phyloP scores from a whole-genome alignment of 768 basidiomycete genomes.

The Crucibulum laeve region DNA sequence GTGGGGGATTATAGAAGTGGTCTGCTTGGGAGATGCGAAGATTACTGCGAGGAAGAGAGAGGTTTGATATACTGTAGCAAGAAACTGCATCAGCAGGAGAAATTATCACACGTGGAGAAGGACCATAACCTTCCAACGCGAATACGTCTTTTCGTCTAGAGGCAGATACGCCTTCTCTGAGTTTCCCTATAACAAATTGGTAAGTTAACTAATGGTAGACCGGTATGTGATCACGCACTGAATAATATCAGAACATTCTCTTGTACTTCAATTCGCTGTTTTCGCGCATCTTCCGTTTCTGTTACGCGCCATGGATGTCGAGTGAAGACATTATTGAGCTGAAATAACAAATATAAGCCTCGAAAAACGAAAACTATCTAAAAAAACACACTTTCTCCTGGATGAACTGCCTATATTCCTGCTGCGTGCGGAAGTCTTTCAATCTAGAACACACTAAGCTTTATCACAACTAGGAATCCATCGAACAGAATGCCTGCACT shows the following conservation, averaged over 20 bases:
- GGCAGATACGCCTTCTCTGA: constrained; percentile 69
- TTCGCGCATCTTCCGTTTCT: constrained; percentile 28
- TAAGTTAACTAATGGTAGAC: constrained; percentile 1
- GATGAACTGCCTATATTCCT: constrained; percentile 64
- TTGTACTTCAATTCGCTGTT: constrained; percentile 47
- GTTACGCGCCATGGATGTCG: constrained; percentile 22
- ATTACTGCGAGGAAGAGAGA: constrained; percentile 63
- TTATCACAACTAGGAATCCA: constrained; percentile 19
- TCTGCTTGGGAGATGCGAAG: constrained; percentile 60
- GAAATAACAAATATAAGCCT: neutral
- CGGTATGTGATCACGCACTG: constrained; percentile 28
- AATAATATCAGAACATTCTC: constrained; percentile 73
- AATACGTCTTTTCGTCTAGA: constrained; percentile 57
- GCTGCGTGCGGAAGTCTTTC: constrained; percentile 54
- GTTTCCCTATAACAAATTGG: constrained; percentile 47
- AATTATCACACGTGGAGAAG: neutral
- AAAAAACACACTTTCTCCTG: constrained; percentile 51
- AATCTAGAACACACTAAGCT: constrained; percentile 44
- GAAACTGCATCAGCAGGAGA: neutral
- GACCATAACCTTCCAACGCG: constrained; percentile 55
- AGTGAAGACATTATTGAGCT: constrained; percentile 50
- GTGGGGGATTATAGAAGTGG: constrained; percentile 55
- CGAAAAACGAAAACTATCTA: neutral
- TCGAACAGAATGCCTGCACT: constrained; percentile 23
- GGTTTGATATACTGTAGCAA: constrained; percentile 60